phyloP scores from a whole-genome alignment of 192 early-diverging fungal species.

The Rhizophagus prolifer region DNA sequence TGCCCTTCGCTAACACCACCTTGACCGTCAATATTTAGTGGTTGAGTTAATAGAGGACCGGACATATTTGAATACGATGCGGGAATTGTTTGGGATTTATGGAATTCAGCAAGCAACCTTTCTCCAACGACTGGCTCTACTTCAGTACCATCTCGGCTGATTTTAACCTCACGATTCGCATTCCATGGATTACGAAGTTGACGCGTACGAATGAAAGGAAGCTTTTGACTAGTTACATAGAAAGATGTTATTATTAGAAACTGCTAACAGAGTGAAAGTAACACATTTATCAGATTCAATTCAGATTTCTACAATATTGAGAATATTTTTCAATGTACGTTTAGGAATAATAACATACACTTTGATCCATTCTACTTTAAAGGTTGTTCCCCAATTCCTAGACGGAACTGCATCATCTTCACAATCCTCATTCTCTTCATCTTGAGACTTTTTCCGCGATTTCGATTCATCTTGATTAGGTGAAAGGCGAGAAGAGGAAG shows the following conservation, averaged over 20 bases:
- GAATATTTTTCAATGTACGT: not conserved
- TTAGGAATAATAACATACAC: slow-evolving; percentile 36
- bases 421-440: slow-evolving; percentile 39
- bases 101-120: slow-evolving; percentile 39
- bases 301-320: too few relatives aligned
- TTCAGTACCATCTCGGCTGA: slow-evolving; percentile 51
- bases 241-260: not conserved
- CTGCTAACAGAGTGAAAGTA: too few relatives aligned
- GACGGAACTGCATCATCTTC: slow-evolving; percentile 35
- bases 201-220: slow-evolving; percentile 44
- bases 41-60: slow-evolving; percentile 26
- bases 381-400: slow-evolving; percentile 48
- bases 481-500: slow-evolving; percentile 29
- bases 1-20: not conserved
- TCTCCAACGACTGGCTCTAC: slow-evolving; percentile 45
- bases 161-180: slow-evolving; percentile 50
- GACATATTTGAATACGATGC: not conserved
- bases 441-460: slow-evolving; percentile 33
- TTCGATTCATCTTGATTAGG: slow-evolving; percentile 34
- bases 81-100: slow-evolving; percentile 14
- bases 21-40: slow-evolving; percentile 28
- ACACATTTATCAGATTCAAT: too few relatives aligned
- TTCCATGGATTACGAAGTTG: slow-evolving; percentile 48
- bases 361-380: slow-evolving; percentile 49
- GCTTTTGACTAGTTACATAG: slow-evolving; percentile 38